Base-by-base conservation (phyloP, 176 grass and related monocot genomes). In the barley (Hordeum vulgare) region DNA sequence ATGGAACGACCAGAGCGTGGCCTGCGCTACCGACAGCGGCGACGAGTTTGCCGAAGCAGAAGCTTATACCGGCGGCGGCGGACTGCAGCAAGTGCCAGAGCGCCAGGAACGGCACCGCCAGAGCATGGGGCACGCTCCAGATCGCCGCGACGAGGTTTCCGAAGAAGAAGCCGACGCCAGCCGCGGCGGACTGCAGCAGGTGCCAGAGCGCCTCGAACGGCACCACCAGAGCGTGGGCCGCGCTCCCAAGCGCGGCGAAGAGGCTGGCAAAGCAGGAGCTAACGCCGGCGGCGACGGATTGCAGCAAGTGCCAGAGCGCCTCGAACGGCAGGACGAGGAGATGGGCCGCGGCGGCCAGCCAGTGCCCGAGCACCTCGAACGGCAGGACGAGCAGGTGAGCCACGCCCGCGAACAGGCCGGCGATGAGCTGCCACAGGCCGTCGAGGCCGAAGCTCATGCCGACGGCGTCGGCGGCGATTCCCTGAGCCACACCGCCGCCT, bases 351-450 rank as follows among this genome's bases (percentile, higher is more conserved):
- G 34, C 6, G 34, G 34, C 34, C 5, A 35, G 6, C 34, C 34
- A 35, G 34, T 35, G 4, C 34, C 34, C 34, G 5, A 35, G 34
- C 34, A 35, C 34, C 34, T 35, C 34, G 34, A 35, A 35, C 34
- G 34, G 34, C 34, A 35, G 34, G 34, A 35, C 34, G 34, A 35
- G 34, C 34, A 35, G 34, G 4, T 35, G 34, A 35, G 3, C 34
- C 34, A 7, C 34, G 34, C 34, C 6, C 34, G 34, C 34, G 6
- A 35, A 69, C 18, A 69, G 34, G 18, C 34, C 35, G 11, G 14
- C 63, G 73, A 85, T n/a, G 36, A 78, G 53, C 20, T 71, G 36
- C 75, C 83, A 78, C 36, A 71, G 47, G 53, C 63, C 29, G 6
- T 66, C 63, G 36, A 71, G 36, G 36, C 24, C 83, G 51, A 78